Evolutionary conservation across 352 stramenopile genomes (phyloP), one percentile per base, ranked within the genome.

Genomic region (Phytopythium vexans): DNA sequence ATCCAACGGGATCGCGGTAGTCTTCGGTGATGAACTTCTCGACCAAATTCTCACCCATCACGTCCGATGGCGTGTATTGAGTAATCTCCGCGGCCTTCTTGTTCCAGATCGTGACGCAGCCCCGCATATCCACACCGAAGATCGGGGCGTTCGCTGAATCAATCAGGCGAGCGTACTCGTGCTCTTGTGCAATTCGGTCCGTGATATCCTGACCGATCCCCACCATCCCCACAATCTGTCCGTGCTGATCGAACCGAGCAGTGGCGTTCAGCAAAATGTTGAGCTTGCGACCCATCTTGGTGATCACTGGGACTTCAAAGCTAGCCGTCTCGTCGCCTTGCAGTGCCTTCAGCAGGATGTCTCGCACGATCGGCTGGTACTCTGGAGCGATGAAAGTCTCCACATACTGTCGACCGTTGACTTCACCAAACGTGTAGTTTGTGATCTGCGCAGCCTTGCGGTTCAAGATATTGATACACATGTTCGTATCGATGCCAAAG

Each of bases 301-400:
- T 94, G 44, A 94, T 91, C 11, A 95, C 54, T 41, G 85, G 74
- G 62, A 94, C 94, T 56, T 97, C 89, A 56, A 97, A 97, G 66
- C 94, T 94, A 3, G 84, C 84, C 0, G 84, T 90, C 57, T 94
- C 70, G 10, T 74, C 74, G n/a, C 84, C 84, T 41, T 73, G 70
- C 14, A 94, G 60, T 5, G 82, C 84, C 50, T 90, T 82, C 3
- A 79, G 82, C 43, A 93, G 62, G 15, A 93, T 82, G 12, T 86
- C 71, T 1, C 81, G 77, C 10, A 93, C 82, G 34, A 82, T 76
- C 11, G 73, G 66, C 6, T 77, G 73, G 49, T 82, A 89, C 42
- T 92, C 79, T 7, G 74, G 68, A 0, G 77, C 85, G 33, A 94
- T 94, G 53, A 97, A 96, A 8, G 74, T 93, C 55, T 88, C 74